phyloP scores from a whole-genome alignment of 2,329 filamentous ascomycete genomes.

The Ophidiomyces ophidiicola region DNA sequence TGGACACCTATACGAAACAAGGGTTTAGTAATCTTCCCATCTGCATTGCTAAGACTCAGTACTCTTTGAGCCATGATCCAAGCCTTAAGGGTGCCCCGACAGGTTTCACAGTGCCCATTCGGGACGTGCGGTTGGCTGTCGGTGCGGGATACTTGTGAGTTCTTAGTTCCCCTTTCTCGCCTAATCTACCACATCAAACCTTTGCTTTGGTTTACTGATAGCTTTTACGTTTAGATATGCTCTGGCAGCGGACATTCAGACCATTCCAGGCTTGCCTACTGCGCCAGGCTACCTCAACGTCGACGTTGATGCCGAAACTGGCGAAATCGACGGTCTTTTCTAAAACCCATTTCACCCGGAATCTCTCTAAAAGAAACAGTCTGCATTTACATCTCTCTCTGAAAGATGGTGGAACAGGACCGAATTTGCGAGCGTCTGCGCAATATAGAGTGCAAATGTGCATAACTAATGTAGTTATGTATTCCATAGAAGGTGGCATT shows the following conservation, averaged over 20 bases:
- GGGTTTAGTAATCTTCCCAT: constrained; percentile 89
- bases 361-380: neutral
- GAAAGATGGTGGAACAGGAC: neutral
- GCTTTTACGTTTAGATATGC: constrained; percentile 54
- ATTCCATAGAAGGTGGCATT: too few species aligned
- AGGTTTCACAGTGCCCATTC: constrained; percentile 87
- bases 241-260: constrained; percentile 93
- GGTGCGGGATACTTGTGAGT: constrained; percentile 82
- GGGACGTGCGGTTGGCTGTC: constrained; percentile 86
- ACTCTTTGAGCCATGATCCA: constrained; percentile 86
- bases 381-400: neutral
- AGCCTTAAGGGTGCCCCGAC: constrained; percentile 87
- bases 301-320: constrained; percentile 68
- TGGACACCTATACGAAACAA: constrained; percentile 85
- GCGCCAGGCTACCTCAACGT: constrained; percentile 93
- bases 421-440: too few species aligned
- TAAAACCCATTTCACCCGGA: constrained; percentile 35
- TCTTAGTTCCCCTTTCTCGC: constrained; percentile 7
- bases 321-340: constrained; percentile 79
- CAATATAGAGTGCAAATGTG: too few species aligned
- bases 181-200: neutral
- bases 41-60: constrained; percentile 96
- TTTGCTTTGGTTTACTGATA: constrained; percentile 31
- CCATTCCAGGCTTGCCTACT: constrained; percentile 88
- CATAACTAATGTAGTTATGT: too few species aligned